These are phyloP conservation scores for Baudoinia panamericana DNA, from an alignment of 495 filamentous ascomycete genomes.

Conservation along the genomic window DNA sequence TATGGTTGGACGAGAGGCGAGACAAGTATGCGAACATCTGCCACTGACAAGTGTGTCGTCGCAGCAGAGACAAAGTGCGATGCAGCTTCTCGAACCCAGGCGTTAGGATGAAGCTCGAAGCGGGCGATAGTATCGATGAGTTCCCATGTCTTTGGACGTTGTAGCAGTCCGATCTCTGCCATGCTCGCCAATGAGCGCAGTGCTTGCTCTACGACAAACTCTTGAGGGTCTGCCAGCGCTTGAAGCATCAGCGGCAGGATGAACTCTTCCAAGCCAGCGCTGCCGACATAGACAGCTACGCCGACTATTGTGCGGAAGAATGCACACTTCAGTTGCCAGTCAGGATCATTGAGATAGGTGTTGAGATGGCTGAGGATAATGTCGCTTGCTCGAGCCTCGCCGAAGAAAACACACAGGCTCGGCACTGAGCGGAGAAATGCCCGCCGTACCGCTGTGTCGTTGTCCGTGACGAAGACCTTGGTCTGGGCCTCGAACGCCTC, in stretches of 20 bases:
- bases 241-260: slow-evolving; percentile 94
- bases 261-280: slow-evolving; percentile 80
- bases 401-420: slow-evolving; percentile 89
- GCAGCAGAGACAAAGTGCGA: slow-evolving; percentile 68
- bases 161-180: slow-evolving; percentile 75
- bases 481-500: slow-evolving; percentile 75
- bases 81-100: slow-evolving; percentile 87
- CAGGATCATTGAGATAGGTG: slow-evolving; percentile 90
- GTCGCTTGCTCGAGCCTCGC: slow-evolving; percentile 76
- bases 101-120: slow-evolving; percentile 84
- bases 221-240: slow-evolving; percentile 89
- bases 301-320: slow-evolving; percentile 94
- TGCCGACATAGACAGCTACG: slow-evolving; percentile 81
- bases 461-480: slow-evolving; percentile 77
- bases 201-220: slow-evolving; percentile 86
- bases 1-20: slow-evolving; percentile 67
- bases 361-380: slow-evolving; percentile 91
- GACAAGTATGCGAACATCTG: slow-evolving; percentile 73
- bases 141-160: slow-evolving; percentile 74
- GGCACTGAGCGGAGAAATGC: slow-evolving; percentile 91
- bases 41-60: slow-evolving; percentile 60
- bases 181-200: slow-evolving; percentile 80
- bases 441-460: slow-evolving; percentile 72
- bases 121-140: slow-evolving; percentile 65
- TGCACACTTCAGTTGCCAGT: slow-evolving; percentile 93